Conservation (phyloP, 371 early-diverging fungal genomes). For the Rhizomucor pusillus region DNA sequence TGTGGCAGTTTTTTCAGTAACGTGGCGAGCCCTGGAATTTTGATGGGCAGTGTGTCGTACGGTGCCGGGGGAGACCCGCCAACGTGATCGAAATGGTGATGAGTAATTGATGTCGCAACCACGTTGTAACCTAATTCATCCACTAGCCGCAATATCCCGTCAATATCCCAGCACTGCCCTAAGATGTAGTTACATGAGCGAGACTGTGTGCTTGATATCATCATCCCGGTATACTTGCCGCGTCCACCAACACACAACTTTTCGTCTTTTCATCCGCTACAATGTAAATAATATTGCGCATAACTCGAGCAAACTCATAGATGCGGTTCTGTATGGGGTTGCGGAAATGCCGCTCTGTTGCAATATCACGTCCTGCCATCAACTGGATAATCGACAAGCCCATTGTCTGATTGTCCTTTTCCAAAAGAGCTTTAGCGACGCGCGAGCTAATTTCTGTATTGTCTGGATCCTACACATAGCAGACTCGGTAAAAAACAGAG, state of each 20-base stretch:
- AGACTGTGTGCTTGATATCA: neutral
- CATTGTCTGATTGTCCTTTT: constrained; percentile 55
- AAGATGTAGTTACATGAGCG: constrained; percentile 4
- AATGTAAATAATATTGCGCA: constrained; percentile 84
- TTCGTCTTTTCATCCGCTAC: constrained; percentile 64
- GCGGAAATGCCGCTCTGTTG: constrained; percentile 33
- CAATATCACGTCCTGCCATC: constrained; percentile 70
- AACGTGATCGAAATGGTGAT: constrained; percentile 84
- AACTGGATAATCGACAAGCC: constrained; percentile 67
- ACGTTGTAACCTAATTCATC: constrained; percentile 59
- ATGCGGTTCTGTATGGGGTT: constrained; percentile 75
- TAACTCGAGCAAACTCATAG: constrained; percentile 72
- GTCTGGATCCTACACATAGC: constrained; percentile 42
- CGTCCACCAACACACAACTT: constrained; percentile 80
- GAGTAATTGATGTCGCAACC: constrained; percentile 75
- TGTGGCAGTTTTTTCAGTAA: constrained; percentile 68
- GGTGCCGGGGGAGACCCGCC: constrained; percentile 80
- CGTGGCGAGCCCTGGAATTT: constrained; percentile 74
- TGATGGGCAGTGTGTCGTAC: constrained; percentile 73
- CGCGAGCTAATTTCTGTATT: constrained; percentile 51
- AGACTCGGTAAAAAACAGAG: neutral
- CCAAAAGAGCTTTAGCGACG: constrained; percentile 52
- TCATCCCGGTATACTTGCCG: constrained; percentile 35
- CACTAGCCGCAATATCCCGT: constrained; percentile 67
- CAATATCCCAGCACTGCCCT: constrained; percentile 84